phyloP scores from a whole-genome alignment of 1,284 basidiomycete species.

The Coriolopsis trogii region DNA sequence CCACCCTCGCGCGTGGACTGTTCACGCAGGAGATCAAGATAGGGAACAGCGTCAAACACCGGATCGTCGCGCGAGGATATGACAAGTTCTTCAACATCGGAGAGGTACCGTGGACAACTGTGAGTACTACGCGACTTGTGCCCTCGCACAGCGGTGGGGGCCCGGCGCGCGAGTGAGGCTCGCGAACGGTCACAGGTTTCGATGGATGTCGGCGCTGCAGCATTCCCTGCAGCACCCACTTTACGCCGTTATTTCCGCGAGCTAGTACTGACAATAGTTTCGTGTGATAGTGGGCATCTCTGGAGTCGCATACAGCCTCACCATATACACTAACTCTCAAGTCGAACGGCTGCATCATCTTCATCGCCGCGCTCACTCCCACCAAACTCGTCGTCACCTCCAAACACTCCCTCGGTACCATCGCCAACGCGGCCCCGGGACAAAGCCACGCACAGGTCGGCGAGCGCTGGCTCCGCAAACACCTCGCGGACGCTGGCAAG shows the following conservation, averaged over 20 bases:
- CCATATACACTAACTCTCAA: conserved; percentile 94
- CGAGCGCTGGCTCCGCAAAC: conserved; percentile 81
- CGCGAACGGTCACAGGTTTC: too few species aligned
- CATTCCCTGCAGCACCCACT: not conserved
- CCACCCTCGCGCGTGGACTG: conserved; percentile 86
- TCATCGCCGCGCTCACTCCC: conserved; percentile 86
- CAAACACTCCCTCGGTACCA: conserved; percentile 84
- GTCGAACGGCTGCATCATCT: conserved; percentile 98
- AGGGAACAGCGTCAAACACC: conserved; percentile 41
- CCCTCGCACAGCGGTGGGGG: too few species aligned
- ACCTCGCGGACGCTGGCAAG: conserved; percentile 67
- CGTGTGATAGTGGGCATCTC: conserved; percentile 74
- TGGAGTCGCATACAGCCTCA: conserved; percentile 71
- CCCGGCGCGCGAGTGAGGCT: too few species aligned
- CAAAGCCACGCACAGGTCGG: conserved; percentile 80
- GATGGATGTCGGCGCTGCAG: too few species aligned
- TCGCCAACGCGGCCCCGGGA: conserved; percentile 28
- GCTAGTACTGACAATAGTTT: not conserved
- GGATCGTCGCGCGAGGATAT: conserved; percentile 91
- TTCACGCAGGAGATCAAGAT: conserved; percentile 64
- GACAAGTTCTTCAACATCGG: conserved; percentile 99
- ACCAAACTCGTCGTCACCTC: conserved; percentile 85
- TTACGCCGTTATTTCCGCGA: not conserved
- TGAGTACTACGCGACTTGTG: conserved; percentile 44
- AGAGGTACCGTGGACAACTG: conserved; percentile 93